phyloP scores from a whole-genome alignment of 148 eudicot genomes.

The Nyssa sinensis region DNA sequence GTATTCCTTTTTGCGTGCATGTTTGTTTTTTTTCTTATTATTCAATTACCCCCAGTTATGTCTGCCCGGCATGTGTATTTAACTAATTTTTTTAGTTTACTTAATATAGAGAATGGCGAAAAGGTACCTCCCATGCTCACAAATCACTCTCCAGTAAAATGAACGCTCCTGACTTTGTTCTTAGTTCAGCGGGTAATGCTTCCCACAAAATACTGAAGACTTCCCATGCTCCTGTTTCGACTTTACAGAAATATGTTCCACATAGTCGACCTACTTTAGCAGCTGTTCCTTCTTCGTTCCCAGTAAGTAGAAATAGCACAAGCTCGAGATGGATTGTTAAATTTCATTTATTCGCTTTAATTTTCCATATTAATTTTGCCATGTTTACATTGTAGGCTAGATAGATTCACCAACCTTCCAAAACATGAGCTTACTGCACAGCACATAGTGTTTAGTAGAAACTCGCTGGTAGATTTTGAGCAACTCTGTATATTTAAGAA shows the following conservation, averaged over 20 bases:
- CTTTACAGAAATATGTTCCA: conserved; percentile 10
- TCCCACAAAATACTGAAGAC: background rate
- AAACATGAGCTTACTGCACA: background rate
- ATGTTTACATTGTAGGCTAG: background rate
- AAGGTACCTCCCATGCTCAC: conserved; percentile 4
- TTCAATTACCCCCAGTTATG: background rate
- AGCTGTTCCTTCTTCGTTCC: background rate
- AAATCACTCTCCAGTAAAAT: background rate
- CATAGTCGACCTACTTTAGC: conserved; percentile 7
- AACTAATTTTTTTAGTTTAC: background rate
- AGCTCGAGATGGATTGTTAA: background rate
- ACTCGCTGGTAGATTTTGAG: background rate
- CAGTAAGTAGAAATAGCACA: conserved; percentile 14
- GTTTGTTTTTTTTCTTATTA: background rate
- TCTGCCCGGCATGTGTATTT: background rate
- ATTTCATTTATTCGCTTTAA: background rate
- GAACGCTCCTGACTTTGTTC: conserved; percentile 12
- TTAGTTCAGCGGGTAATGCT: background rate
- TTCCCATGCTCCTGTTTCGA: conserved; percentile 7
- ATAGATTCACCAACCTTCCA: background rate
- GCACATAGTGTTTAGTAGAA: background rate
- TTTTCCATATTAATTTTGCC: background rate
- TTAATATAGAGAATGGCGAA: conserved; percentile 11
- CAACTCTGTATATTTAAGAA: background rate
- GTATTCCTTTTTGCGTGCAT: background rate